Evolutionary conservation across 2,329 filamentous ascomycete genomes (phyloP).

Genomic region (Exutisphaerella laricina): DNA sequence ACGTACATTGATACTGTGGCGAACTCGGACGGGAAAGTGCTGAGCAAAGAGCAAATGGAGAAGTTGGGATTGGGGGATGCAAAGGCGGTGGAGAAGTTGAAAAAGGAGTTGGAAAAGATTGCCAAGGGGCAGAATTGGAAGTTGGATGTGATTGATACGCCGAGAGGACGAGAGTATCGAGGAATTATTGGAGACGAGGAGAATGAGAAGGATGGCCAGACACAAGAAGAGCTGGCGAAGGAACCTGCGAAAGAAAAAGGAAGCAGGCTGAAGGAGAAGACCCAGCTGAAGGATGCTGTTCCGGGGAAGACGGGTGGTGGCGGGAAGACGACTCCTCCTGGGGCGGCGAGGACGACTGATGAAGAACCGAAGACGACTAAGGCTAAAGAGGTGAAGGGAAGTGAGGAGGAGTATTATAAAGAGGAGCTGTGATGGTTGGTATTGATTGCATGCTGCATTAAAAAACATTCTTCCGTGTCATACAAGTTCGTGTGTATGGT

Average conservation of each 20-base stretch:
- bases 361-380: constrained; percentile 19
- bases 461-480: no score
- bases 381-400: constrained; percentile 13
- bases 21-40: constrained; percentile 50
- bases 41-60: constrained; percentile 43
- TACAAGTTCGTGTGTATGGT: neutral
- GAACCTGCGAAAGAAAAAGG: neutral
- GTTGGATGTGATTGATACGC: constrained; percentile 69
- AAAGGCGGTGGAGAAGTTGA: constrained; percentile 63
- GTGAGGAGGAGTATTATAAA: constrained; percentile 26
- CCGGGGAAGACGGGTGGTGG: constrained; percentile 4
- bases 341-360: constrained; percentile 5
- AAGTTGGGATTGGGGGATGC: constrained; percentile 62
- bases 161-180: constrained; percentile 60
- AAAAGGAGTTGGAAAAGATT: constrained; percentile 60
- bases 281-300: neutral
- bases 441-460: neutral
- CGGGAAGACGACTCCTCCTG: constrained; percentile 3
- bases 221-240: neutral
- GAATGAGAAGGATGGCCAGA: constrained; percentile 39
- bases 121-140: constrained; percentile 72
- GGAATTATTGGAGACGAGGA: constrained; percentile 61
- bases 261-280: constrained; percentile 17
- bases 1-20: constrained; percentile 50
- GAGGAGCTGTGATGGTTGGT: constrained; percentile 16